Evolutionary conservation across 345 rosid species (phyloP).

Genomic region (Arabidopsis arenosa): DNA sequence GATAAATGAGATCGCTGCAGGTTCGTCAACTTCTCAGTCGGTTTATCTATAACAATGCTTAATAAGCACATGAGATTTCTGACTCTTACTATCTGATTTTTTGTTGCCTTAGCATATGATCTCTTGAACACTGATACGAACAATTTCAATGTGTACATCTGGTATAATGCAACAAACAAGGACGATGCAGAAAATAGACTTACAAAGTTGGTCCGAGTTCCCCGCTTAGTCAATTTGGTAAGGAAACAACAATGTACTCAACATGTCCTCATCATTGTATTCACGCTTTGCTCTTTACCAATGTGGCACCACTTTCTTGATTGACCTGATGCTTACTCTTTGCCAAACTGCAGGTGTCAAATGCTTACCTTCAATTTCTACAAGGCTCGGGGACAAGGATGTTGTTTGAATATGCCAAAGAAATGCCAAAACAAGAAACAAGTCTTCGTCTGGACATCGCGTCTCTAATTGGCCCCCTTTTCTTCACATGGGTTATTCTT

Average conservation of each 20-base stretch:
- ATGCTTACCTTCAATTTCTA: constrained; percentile 74
- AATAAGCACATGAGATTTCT: constrained; percentile 17
- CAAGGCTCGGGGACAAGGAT: constrained; percentile 61
- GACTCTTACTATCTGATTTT: constrained; percentile 28
- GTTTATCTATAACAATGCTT: constrained; percentile 5
- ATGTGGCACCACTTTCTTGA: constrained; percentile 33
- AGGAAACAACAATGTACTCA: constrained; percentile 11
- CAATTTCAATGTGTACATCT: constrained; percentile 71
- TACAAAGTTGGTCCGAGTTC: constrained; percentile 56
- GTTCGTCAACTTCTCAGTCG: constrained; percentile 49
- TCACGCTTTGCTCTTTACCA: neutral
- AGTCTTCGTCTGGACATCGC: constrained; percentile 62
- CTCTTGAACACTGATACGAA: constrained; percentile 64
- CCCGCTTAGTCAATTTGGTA: constrained; percentile 91
- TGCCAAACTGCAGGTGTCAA: constrained; percentile 62
- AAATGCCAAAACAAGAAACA: constrained; percentile 72
- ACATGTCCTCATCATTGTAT: constrained; percentile 19
- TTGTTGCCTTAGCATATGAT: constrained; percentile 78
- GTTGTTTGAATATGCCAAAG: constrained; percentile 72
- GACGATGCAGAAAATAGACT: constrained; percentile 29
- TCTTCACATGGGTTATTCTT: constrained; percentile 60
- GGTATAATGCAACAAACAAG: constrained; percentile 80
- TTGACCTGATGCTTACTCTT: constrained; percentile 54
- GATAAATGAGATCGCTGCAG: constrained; percentile 78
- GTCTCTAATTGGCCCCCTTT: constrained; percentile 82